These are phyloP conservation scores for Gracilaria domingensis DNA, from an alignment of 23 red algal genomes.

Conservation along the genomic window DNA sequence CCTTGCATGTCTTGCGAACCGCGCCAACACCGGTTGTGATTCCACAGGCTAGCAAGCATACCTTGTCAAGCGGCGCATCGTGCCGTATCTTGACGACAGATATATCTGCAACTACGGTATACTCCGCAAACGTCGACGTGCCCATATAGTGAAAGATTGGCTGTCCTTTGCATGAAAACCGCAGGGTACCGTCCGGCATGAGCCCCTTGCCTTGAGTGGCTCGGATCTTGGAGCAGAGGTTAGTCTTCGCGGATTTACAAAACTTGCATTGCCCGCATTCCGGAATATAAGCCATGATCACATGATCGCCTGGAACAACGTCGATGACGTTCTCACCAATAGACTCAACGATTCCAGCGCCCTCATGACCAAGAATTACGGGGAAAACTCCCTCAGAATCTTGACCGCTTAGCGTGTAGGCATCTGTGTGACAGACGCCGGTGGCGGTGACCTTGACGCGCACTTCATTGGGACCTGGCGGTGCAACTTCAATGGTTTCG, in stretches of 20 bases:
- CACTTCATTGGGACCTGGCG: constrained; percentile 82
- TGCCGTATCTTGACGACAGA: constrained; percentile 82
- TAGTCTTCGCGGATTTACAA: constrained; percentile 85
- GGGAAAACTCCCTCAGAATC: constrained; percentile 97
- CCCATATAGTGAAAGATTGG: constrained; percentile 93
- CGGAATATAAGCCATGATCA: constrained; percentile 90
- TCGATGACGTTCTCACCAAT: constrained; percentile 83
- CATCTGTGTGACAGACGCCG: constrained; percentile 93
- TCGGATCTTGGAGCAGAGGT: constrained; percentile 87
- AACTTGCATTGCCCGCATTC: constrained; percentile 96
- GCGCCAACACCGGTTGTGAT: constrained; percentile 93
- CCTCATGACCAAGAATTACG: constrained; percentile 89
- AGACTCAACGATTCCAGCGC: constrained; percentile 91
- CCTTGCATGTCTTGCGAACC: constrained; percentile 86
- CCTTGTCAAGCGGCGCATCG: constrained; percentile 82
- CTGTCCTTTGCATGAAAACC: constrained; percentile 81
- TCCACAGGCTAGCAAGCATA: constrained; percentile 90
- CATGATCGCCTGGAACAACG: constrained; percentile 79
- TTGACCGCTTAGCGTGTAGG: constrained; percentile 84
- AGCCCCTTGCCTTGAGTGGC: constrained; percentile 89
- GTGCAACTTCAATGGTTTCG: constrained; percentile 83
- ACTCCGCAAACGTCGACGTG: constrained; percentile 86
- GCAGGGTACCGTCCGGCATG: constrained; percentile 91
- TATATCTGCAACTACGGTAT: constrained; percentile 92
- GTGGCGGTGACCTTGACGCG: constrained; percentile 81